These are phyloP conservation scores for Fistulinella staudtii DNA, from an alignment of 1,284 basidiomycete genomes.

Conservation along the genomic window DNA sequence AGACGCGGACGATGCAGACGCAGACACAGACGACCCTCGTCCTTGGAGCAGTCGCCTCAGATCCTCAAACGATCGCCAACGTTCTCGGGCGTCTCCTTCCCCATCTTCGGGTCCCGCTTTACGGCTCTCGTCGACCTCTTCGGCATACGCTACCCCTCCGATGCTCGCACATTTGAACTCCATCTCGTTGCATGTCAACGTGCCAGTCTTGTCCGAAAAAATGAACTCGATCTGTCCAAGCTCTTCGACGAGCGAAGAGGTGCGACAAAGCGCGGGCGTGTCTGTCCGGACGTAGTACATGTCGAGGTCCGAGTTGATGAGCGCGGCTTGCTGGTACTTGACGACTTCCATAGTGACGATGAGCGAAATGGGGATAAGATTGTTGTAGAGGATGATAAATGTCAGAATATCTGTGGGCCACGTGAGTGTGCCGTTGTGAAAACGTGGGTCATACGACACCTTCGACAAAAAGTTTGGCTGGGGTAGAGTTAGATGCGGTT, in stretches of 20 bases:
- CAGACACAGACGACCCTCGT: background rate
- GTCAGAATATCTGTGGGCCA: conserved; percentile 79
- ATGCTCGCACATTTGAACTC: conserved; percentile 93
- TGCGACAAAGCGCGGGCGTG: conserved; percentile 95
- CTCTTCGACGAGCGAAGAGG: conserved; percentile 96
- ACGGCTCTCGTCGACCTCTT: conserved; percentile 68
- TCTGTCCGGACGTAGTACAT: conserved; percentile 96
- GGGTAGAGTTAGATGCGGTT: conserved; percentile 6
- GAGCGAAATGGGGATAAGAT: conserved; percentile 97
- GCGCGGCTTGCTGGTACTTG: conserved; percentile 94
- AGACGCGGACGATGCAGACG: background rate
- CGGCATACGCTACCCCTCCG: conserved; percentile 86
- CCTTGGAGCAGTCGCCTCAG: conserved; percentile 54
- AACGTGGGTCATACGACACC: conserved; percentile 39
- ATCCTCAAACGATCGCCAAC: conserved; percentile 75
- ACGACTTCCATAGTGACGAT: conserved; percentile 99
- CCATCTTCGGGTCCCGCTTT: conserved; percentile 66
- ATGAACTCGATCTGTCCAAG: conserved; percentile 99
- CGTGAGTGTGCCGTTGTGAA: conserved; percentile 6
- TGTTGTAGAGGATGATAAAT: conserved; percentile 99
- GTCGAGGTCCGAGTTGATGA: conserved; percentile 97
- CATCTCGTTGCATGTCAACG: conserved; percentile 97
- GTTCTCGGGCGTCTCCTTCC: conserved; percentile 44
- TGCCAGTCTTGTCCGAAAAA: conserved; percentile 98
- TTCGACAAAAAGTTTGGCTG: conserved; percentile 79